A percentile compares a stretch with the other conserved stretches of the same genome.
phyloP scores from a whole-genome alignment of 805 yeast species.

The Yarrowia osloensis region DNA sequence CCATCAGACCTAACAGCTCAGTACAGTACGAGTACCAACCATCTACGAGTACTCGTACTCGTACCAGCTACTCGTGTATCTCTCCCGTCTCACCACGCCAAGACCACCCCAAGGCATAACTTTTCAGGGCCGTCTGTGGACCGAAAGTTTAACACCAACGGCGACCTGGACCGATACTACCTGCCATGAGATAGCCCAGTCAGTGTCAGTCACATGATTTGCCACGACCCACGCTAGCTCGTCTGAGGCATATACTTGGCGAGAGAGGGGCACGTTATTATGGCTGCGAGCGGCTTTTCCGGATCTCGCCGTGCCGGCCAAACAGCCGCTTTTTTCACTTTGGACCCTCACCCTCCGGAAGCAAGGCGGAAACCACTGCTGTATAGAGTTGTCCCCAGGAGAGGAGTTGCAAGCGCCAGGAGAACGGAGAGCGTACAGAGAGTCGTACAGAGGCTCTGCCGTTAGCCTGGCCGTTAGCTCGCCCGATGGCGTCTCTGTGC shows the following conservation, averaged over 20 bases:
- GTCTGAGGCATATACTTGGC: background rate
- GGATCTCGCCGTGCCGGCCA: no score
- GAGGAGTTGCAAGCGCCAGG: background rate
- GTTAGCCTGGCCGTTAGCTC: no score
- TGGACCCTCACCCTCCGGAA: conserved; percentile 3
- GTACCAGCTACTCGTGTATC: no score
- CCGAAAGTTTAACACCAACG: background rate
- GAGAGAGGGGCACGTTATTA: background rate
- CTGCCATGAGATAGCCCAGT: background rate
- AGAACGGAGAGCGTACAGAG: no score
- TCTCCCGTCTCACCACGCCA: no score
- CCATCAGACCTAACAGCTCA: no score
- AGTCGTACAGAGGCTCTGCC: no score
- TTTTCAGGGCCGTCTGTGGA: background rate
- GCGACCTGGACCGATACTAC: background rate
- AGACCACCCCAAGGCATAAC: background rate
- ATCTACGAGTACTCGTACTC: no score
- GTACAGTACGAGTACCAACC: no score
- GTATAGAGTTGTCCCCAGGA: conserved; percentile 20
- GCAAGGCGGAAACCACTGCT: background rate
- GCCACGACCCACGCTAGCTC: background rate
- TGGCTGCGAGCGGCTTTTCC: background rate
- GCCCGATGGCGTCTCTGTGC: no score
- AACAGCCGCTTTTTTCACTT: no score
- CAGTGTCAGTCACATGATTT: background rate